These are phyloP conservation scores for Agrocybe praecox DNA, from an alignment of 768 basidiomycete genomes.

Conservation along the genomic window DNA sequence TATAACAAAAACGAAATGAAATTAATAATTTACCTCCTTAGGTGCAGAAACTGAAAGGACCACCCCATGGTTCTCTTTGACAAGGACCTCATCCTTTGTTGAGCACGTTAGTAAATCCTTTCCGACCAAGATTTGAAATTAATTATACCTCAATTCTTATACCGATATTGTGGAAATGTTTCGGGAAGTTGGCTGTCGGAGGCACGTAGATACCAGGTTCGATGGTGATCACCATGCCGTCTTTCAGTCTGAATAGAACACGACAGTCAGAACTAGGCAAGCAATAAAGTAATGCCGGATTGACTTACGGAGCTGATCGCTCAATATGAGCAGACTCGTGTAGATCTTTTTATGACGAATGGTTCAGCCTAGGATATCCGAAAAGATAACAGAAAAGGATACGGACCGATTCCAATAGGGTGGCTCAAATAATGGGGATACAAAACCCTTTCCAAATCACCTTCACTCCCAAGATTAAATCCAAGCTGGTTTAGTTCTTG, in stretches of 20 bases:
- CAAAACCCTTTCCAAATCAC: constrained; percentile 70
- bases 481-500: constrained; percentile 80
- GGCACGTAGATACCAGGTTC: constrained; percentile 96
- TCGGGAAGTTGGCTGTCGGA: constrained; percentile 74
- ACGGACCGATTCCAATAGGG: constrained; percentile 85
- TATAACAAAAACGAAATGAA: neutral
- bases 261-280: neutral
- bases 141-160: constrained; percentile 84
- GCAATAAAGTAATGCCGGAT: neutral
- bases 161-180: constrained; percentile 87
- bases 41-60: constrained; percentile 76
- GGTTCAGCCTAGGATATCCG: neutral
- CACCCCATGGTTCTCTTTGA: constrained; percentile 60
- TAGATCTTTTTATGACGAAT: constrained; percentile 55
- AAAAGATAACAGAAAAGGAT: neutral
- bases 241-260: constrained; percentile 53
- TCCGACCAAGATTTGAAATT: neutral
- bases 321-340: constrained; percentile 80
- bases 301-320: constrained; percentile 52
- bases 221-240: constrained; percentile 91
- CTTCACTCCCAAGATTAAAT: constrained; percentile 54
- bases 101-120: too few species aligned
- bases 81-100: constrained; percentile 69
- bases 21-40: constrained; percentile 62
- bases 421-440: constrained; percentile 96